Evolutionary conservation across 768 basidiomycete genomes (phyloP), one percentile per base, ranked within the genome.

Genomic region (Suillus plorans): DNA sequence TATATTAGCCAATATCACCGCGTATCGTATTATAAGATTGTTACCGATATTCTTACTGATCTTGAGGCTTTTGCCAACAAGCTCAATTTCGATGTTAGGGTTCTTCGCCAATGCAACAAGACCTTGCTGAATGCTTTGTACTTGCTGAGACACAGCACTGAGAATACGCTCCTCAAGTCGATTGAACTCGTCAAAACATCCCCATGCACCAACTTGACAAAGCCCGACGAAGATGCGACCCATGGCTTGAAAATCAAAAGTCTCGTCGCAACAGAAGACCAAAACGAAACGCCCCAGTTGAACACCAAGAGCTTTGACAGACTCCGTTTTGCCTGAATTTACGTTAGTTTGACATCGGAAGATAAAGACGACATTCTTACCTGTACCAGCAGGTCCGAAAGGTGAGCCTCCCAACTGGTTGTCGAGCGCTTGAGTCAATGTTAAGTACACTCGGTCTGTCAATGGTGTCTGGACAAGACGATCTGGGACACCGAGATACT

Each of bases 241-340:
- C 97, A 99, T 99, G 1, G 97, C 97, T 75, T 99, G 96, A 83
- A 99, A 99, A 77, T 99, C 97, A 77, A 99, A 99, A 0, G 94
- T 97, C 76, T 99, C 97, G 77, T 99, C 97, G 73, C 97, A 99
- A 75, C 97, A 99, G 81, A 99, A 99, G n/a, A 99, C 97, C 57
- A 99, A 84, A n/a, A 99, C 97, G 72, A 99, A 99, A 44, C 97
- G 89, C 47, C 97, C 97, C 6, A 99, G 87, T 71, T 97, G 96
- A 2, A 98, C 94, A 59, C 97, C 97, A 25, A 99, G 88, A 2
- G 97, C 96, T 78, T 99, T 99, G 74, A 99, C 97, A 2, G 97
- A 99, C 78, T 99, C 97, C 0, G 97, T 99, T 81, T 99, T 99
- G 37, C 96, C 95, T 94, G 69, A 56, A 44, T 22, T 41, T 52